Base-by-base conservation (phyloP, 805 yeast species). In the Debaryomyces maramus region DNA sequence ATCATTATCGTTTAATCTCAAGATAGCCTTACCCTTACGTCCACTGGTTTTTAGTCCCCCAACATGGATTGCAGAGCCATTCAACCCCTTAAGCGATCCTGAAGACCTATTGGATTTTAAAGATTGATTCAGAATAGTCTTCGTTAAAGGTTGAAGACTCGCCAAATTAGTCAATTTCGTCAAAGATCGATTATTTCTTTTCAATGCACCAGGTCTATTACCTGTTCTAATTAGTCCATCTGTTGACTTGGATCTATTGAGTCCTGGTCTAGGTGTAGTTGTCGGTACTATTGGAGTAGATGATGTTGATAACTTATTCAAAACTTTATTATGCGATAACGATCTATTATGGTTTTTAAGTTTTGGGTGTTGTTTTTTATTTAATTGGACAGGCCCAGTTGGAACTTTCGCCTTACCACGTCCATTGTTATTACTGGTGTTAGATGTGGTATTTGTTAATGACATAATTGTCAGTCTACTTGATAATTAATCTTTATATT, bases 201-300 rank as follows among this genome's bases (percentile, higher is more conserved):
- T 65, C 22, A 63, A 41, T 3, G 50, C 51, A 3, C 53, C 46
- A n/a, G 46, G 41, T 16, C 55, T 32, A 15, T 36, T 31, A 32
- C 48, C 48, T 14, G 59, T 44, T 31, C 62, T 53, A 7, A 56
- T 40, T 14, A 69, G 54, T 1, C 68, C 73, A 39, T 70, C 75
- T 2, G 72, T 59, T 7, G 73, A 67, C 38, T 66, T 69, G 15
- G 73, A 66, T 38, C 73, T 47, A 45, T 56, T 60, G 34, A 70
- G 51, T 19, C 52, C 41, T 5, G 73, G 74, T 26, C 70, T 35
- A 4, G 52, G 17, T 3, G 26, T 21, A 6, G 33, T 20, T 3
- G 31, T 32, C 3, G 32, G 39, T 6, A 21, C 34, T 5, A 41
- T 18, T 7, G 38, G 23, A 5, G 38, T 21, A 2, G 48, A 36